Evolutionary conservation across 2,329 filamentous ascomycete species (phyloP).

Genomic region (Graphilbum fragrans): DNA sequence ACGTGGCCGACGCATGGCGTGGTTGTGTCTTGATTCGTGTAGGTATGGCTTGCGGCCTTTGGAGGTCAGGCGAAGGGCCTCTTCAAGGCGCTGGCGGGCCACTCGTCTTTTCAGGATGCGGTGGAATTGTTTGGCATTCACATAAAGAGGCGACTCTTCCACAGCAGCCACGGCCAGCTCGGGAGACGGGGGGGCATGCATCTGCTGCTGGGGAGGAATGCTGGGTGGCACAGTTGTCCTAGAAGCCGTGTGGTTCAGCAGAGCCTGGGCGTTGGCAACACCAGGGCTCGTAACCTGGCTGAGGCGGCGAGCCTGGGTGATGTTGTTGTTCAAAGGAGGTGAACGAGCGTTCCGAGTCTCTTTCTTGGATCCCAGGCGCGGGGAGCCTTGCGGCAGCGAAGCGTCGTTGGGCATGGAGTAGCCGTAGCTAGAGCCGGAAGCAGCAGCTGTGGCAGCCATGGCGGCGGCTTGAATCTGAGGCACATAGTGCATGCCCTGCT

Average conservation of each 20-base stretch:
- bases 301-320: conserved; percentile 49
- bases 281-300: conserved; percentile 68
- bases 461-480: conserved; percentile 58
- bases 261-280: conserved; percentile 59
- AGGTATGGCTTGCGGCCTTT: conserved; percentile 96
- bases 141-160: conserved; percentile 91
- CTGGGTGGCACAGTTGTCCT: conserved; percentile 41
- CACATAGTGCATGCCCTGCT: conserved; percentile 72
- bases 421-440: conserved; percentile 68
- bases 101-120: conserved; percentile 90
- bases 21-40: conserved; percentile 94
- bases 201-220: conserved; percentile 49
- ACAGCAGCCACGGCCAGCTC: conserved; percentile 61
- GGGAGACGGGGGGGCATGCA: conserved; percentile 61
- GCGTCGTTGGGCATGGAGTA: conserved; percentile 57
- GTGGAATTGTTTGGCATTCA: conserved; percentile 98
- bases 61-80: conserved; percentile 79
- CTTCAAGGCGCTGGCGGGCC: conserved; percentile 85
- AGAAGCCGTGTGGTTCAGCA: conserved; percentile 55
- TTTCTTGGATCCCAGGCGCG: conserved; percentile 65
- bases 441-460: conserved; percentile 84
- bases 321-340: conserved; percentile 56
- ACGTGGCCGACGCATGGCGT: conserved; percentile 90
- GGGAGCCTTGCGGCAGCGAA: conserved; percentile 58
- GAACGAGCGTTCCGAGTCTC: conserved; percentile 64